Evolutionary conservation across 2,329 filamentous ascomycete species (phyloP), one percentile per base, ranked within the genome.

Genomic region (Coniella vitis): DNA sequence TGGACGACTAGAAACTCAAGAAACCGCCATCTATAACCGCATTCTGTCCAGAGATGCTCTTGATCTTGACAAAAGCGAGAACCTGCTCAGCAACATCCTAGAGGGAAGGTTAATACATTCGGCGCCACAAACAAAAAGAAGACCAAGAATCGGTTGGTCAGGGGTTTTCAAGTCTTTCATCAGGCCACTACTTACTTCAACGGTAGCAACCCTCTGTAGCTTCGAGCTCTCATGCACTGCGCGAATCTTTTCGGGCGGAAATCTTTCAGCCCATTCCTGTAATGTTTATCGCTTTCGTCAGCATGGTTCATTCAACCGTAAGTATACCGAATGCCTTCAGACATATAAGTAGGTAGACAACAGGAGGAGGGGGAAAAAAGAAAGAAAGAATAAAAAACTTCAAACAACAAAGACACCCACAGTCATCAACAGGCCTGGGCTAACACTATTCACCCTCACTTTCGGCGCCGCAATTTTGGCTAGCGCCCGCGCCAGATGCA

Each of bases 191-290:
- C 46, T 42, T 16, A 69, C 63, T 62, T 81, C 73, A 19, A 78
- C 74, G 0, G 74, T 77, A 7, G 74, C 74, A 51, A 81, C 62
- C 16, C 76, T 70, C 57, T 85, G 81, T 34, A 90, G 67, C 47
- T 71, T 74, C 1, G 81, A 78, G 38, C 65, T 71, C n/a, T 81
- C 65, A 50, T 72, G 75, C 55, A 77, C 67, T 2, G 55, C 63
- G 47, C 79, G 65, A 40, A 84, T 75, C 53, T 66, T 67, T 56
- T 86, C 83, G 2, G 64, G 1, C 74, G 67, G 62, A 81, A 87
- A 54, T 64, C 57, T 69, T 40, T 74, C 64, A 12, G 81, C 81
- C 84, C 84, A 87, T 61, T 87, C 83, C 57, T 68, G 22, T 16
- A 3, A 13, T 1, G 19, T 21, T 17, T 1, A n/a, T 3, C 13